These are phyloP conservation scores for Blastobotrys attinorum DNA, from an alignment of 805 yeast genomes.

Conservation along the genomic window DNA sequence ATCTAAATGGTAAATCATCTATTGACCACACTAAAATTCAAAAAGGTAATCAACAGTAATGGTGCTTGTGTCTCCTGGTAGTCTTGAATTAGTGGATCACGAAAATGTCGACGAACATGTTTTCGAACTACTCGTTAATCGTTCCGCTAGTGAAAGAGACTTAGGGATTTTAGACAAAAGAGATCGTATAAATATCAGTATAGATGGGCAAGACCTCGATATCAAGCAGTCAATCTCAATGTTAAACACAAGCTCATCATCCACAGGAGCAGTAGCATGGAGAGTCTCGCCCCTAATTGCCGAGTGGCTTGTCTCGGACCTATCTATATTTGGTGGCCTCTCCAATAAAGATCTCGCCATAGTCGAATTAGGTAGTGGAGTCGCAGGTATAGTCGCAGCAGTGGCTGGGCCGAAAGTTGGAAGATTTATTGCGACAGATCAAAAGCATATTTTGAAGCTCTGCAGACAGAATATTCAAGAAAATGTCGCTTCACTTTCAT, in stretches of 20 bases:
- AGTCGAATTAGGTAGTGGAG: conserved; percentile 59
- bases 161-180: conserved; percentile 24
- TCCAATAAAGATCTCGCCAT: too few relatives aligned
- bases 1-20: too few relatives aligned
- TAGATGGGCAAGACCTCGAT: conserved; percentile 16
- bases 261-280: conserved; percentile 67
- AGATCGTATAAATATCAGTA: conserved; percentile 14
- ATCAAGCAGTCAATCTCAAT: conserved; percentile 14
- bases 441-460: conserved; percentile 44
- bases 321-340: too few relatives aligned
- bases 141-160: conserved; percentile 12
- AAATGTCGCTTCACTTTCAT: conserved; percentile 26
- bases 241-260: conserved; percentile 19
- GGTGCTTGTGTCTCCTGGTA: not conserved
- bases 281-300: conserved; percentile 39
- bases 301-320: conserved; percentile 43
- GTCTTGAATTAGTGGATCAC: conserved; percentile 1
- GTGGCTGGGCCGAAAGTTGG: conserved; percentile 30
- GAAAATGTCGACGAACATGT: conserved; percentile 24
- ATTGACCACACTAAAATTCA: not conserved
- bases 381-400: conserved; percentile 43
- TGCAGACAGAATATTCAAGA: conserved; percentile 38
- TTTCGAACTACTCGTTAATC: conserved; percentile 21
- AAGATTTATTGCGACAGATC: conserved; percentile 51
- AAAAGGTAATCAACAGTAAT: not conserved